phyloP scores from a whole-genome alignment of 2,329 filamentous ascomycete genomes.

The Neopestalotiopsis sp. region DNA sequence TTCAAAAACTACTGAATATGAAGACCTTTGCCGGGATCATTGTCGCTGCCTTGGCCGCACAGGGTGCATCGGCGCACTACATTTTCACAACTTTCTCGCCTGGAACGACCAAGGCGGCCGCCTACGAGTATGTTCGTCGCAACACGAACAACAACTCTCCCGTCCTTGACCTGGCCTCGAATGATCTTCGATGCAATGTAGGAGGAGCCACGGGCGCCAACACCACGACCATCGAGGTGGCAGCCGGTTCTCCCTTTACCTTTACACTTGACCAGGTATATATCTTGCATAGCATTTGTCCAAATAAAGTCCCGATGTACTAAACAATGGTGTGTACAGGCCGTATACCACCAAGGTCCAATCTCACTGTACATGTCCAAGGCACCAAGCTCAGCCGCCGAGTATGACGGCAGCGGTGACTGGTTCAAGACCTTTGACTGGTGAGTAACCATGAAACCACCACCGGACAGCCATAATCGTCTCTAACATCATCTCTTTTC shows the following conservation, averaged over 20 bases:
- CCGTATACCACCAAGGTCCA: conserved; percentile 49
- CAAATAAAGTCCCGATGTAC: too few relatives aligned
- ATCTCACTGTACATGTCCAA: conserved; percentile 48
- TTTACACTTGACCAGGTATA: conserved; percentile 38
- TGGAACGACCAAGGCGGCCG: conserved; percentile 37
- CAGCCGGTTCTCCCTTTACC: conserved; percentile 46
- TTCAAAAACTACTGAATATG: conserved; percentile 31
- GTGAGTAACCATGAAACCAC: conserved; percentile 24
- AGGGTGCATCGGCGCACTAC: conserved; percentile 44
- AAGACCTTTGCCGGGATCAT: conserved; percentile 34
- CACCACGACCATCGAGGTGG: conserved; percentile 41
- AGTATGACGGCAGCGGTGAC: conserved; percentile 45
- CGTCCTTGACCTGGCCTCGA: conserved; percentile 46
- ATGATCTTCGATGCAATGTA: conserved; percentile 48
- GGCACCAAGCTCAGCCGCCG: conserved; percentile 38
- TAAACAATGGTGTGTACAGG: conserved; percentile 11
- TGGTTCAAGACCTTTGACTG: conserved; percentile 50
- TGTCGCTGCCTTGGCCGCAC: conserved; percentile 37
- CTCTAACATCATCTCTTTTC: neutral
- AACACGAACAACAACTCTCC: conserved; percentile 56
- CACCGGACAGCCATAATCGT: neutral
- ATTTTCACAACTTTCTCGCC: conserved; percentile 45
- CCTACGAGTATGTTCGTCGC: conserved; percentile 46
- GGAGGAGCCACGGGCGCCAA: conserved; percentile 40
- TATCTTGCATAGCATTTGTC: too few relatives aligned